Percentiles rank a stretch among this genome's conserved stretches.
Conservation (phyloP, 192 early-diverging fungal genomes). For the Coemansia sp. region DNA sequence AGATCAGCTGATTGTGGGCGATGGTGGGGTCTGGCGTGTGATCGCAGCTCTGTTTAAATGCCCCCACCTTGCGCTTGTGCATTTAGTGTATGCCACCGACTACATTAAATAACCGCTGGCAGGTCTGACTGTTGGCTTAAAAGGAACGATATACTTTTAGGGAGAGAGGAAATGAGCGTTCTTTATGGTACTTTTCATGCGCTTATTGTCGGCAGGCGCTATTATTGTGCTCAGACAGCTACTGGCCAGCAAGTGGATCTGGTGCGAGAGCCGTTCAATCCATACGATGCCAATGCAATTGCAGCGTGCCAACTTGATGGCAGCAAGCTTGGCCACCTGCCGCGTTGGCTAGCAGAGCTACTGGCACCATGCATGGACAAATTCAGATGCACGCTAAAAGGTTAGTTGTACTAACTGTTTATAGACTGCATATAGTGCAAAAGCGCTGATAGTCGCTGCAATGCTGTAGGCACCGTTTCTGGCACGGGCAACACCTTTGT, state of each 20-base stretch:
- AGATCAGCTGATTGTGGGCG: not conserved
- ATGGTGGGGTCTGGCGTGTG: slow-evolving; percentile 9
- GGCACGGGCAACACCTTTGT: slow-evolving; percentile 20
- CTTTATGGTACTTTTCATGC: slow-evolving; percentile 20
- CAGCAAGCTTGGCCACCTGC: slow-evolving; percentile 25
- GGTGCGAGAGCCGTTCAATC: slow-evolving; percentile 15
- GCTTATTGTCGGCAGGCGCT: slow-evolving; percentile 34
- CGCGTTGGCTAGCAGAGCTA: slow-evolving; percentile 37
- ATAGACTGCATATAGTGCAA: not conserved
- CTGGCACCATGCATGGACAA: slow-evolving; percentile 40
- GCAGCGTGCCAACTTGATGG: slow-evolving; percentile 6
- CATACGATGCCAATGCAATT: slow-evolving; percentile 35
- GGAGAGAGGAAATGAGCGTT: not conserved
- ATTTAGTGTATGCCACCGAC: no score
- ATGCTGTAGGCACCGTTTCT: slow-evolving; percentile 15
- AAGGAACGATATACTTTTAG: not conserved
- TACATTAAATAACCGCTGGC: no score
- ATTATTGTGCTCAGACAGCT: slow-evolving; percentile 11
- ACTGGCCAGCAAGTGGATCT: slow-evolving; percentile 10
- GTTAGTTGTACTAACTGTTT: not conserved
- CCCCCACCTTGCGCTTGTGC: no score
- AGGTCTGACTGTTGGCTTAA: no score
- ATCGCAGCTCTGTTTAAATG: not conserved
- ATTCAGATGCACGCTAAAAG: slow-evolving; percentile 13
- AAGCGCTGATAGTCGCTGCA: not conserved